Evolutionary conservation across 2,329 filamentous ascomycete species (phyloP), one percentile per base, ranked within the genome.

Genomic region (Allantophomopsis cytisporea): DNA sequence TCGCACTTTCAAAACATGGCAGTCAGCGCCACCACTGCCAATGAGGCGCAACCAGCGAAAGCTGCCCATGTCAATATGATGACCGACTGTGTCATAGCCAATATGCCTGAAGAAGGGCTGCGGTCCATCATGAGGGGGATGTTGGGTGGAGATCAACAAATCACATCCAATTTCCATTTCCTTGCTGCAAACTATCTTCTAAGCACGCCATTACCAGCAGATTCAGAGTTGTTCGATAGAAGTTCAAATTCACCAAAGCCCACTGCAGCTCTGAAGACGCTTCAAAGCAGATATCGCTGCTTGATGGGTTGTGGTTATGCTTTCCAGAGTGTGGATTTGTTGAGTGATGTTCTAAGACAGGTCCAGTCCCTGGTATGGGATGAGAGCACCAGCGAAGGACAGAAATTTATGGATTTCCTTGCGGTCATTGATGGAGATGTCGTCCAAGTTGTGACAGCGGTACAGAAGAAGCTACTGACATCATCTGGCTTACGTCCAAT

Each of bases 31-130:
- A 12, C 23, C 23, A 28, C 23, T 12, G 23, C 23, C 23, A 8
- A 3, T 12, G 23, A 28, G 23, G 5, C 23, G 8, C 23, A 28
- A 4, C 23, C 23, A 28, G 23, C 23, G 7, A 28, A 28, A 12
- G 23, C 23, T 28, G 58, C 61, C 18, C 63, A 66, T 46, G 60
- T 65, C 44, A 66, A 66, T 39, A 62, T 65, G 57, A 65, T 65
- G 63, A 61, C 58, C 2, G 63, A 65, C 41, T 63, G 58, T 4
- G 57, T 65, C 41, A 61, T 66, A 39, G 59, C 57, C n/a, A 65
- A 61, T 35, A 43, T 66, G 17, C 54, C 60, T 1, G 45, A 51
- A 1, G 60, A 62, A n/a, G 61, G 55, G 5, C 45, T 66, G 13
- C 58, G 62, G 3, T 52, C 53, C 6, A 51, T 65, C 5, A 47